phyloP scores from a whole-genome alignment of 352 stramenopile species.

The Peronospora belbahrii region DNA sequence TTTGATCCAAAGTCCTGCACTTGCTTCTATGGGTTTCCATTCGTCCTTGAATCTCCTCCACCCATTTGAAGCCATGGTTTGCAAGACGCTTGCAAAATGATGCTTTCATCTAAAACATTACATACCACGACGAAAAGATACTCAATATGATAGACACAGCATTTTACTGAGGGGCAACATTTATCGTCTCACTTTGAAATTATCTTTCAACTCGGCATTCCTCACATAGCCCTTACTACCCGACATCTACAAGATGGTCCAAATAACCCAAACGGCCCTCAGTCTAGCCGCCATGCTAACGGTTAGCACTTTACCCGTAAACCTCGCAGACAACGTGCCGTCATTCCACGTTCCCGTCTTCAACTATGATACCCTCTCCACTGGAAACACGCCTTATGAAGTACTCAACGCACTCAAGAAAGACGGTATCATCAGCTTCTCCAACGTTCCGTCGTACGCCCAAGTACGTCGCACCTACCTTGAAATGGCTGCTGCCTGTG shows the following conservation, averaged over 20 bases:
- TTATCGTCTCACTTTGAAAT: no score
- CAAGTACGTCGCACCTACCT: slow-evolving; percentile 40
- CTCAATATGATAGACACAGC: no score
- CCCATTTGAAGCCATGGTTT: no score
- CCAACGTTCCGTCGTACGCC: slow-evolving; percentile 50
- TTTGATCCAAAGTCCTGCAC: no score
- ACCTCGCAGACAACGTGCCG: slow-evolving; percentile 20
- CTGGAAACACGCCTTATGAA: slow-evolving; percentile 22
- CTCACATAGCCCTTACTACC: no score
- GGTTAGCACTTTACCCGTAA: slow-evolving; percentile 7
- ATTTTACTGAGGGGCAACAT: no score
- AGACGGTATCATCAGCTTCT: slow-evolving; percentile 61
- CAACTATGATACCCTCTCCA: slow-evolving; percentile 38
- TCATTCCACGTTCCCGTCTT: slow-evolving; percentile 46
- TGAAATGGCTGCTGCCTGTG: slow-evolving; percentile 37
- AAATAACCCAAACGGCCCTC: slow-evolving; percentile 20
- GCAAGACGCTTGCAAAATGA: no score
- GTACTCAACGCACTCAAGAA: slow-evolving; percentile 48
- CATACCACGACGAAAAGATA: no score
- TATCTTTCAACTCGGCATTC: no score
- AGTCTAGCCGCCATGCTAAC: slow-evolving; percentile 11
- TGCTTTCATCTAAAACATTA: no score
- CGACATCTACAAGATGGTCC: slow-evolving; percentile 20
- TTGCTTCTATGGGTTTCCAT: no score
- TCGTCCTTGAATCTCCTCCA: no score